Base-by-base conservation (phyloP, 352 stramenopile genomes). In the Phytophthora quininea region DNA sequence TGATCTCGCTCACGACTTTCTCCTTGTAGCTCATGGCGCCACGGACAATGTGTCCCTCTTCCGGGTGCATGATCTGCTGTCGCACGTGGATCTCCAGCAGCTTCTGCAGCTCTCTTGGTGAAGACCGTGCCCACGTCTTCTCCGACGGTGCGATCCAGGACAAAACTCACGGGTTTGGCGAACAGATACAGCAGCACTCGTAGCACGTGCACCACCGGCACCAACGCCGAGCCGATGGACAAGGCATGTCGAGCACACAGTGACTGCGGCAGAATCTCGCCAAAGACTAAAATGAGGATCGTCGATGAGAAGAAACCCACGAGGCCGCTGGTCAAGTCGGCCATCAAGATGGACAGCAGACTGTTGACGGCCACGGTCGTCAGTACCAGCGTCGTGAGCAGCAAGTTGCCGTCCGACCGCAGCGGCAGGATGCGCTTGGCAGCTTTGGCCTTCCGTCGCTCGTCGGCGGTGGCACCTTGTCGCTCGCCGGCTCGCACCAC, bases 281-380 rank as follows among this genome's bases (percentile, higher is more conserved):
- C 96, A 70, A 98, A 98, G 45, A 99, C 84, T 35, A 98, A 89
- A 79, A 99, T 99, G 9, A 98, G 51, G 10, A 82, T 69, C 1
- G 97, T 99, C 10, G 96, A 99, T 2, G 91, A 69, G n/a, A 99
- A 55, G 55, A 99, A 99, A 30, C 97, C 97, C 37, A 95, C 66
- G 30, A 96, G 54, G 1, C 91, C 90, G 58, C 76, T 91, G 8
- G 89, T 91, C 54, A 98, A 80, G 47, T 97, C 92, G 7, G 95
- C 96, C 80, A 99, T 93, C 2, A 99, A 78, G 79, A 99, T 99
- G 4, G 97, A 99, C 3, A 99, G 75, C 43, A 98, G 45, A 38
- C 96, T 95, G 74, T 99, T 99, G 9, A 99, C 97, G 2, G 87
- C 87, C 2, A 99, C 96, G 67, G 99, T 99, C 52, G 97, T 97